These are phyloP conservation scores for Pinus tabuliformis DNA, from an alignment of 75 land plant genomes.

Conservation along the genomic window DNA sequence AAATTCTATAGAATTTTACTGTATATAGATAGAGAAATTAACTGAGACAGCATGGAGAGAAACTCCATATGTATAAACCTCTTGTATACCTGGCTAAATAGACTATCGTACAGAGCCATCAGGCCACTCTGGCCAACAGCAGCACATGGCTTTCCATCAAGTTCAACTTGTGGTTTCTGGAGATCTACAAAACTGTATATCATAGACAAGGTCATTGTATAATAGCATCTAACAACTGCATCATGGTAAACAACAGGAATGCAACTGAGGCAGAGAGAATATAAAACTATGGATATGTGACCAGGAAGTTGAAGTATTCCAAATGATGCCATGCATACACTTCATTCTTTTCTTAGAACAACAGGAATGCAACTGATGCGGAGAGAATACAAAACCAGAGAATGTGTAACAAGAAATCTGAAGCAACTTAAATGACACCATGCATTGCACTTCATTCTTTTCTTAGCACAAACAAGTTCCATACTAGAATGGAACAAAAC, in stretches of 20 bases:
- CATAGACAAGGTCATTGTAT: background rate
- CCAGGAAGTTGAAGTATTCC: background rate
- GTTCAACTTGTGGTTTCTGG: slow-evolving; percentile 83
- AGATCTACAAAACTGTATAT: slow-evolving; percentile 82
- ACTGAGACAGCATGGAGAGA: too few relatives aligned
- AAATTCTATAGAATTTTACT: background rate
- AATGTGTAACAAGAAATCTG: background rate
- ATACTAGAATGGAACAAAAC: background rate
- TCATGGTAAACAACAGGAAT: slow-evolving; percentile 3
- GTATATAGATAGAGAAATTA: background rate
- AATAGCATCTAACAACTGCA: background rate
- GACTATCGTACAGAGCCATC: slow-evolving; percentile 91
- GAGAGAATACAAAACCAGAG: background rate
- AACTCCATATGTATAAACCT: background rate
- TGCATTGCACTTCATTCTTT: background rate
- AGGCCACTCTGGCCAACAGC: slow-evolving; percentile 96
- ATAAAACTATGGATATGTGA: background rate
- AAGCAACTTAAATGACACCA: background rate
- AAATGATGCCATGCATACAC: background rate
- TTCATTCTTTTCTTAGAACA: background rate
- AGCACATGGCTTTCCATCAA: slow-evolving; percentile 98
- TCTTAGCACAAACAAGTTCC: background rate
- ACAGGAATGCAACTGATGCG: background rate
- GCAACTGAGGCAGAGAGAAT: background rate
- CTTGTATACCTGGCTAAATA: slow-evolving; percentile 80